phyloP scores from a whole-genome alignment of 352 stramenopile species.

The Achlya hypogyna region DNA sequence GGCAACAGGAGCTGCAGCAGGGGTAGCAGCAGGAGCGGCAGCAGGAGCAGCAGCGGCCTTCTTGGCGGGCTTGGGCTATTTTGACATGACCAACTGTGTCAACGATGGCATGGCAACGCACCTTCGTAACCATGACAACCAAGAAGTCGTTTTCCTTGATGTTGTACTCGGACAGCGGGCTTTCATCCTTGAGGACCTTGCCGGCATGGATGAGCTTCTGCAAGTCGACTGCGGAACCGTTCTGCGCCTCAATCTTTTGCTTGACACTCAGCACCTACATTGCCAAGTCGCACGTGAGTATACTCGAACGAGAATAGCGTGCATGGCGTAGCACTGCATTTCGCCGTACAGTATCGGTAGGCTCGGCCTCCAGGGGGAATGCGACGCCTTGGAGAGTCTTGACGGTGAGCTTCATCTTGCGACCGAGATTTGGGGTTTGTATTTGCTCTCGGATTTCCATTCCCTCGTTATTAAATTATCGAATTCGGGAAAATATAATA shows the following conservation, averaged over 20 bases:
- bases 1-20: conserved; percentile 23
- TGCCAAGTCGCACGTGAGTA: not conserved
- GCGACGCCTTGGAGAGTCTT: conserved; percentile 82
- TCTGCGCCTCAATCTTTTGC: conserved; percentile 62
- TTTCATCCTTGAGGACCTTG: conserved; percentile 85
- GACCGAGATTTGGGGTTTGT: conserved; percentile 16
- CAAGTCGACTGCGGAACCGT: conserved; percentile 57
- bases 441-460: not conserved
- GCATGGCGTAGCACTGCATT: not conserved
- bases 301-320: too few relatives aligned
- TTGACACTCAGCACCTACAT: conserved; percentile 69
- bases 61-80: conserved; percentile 43
- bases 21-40: conserved; percentile 28
- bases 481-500: too few relatives aligned
- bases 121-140: conserved; percentile 84
- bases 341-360: conserved; percentile 46
- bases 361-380: conserved; percentile 63
- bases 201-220: conserved; percentile 84
- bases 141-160: conserved; percentile 85
- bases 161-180: conserved; percentile 66
- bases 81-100: not conserved
- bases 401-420: conserved; percentile 76
- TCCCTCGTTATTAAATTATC: not conserved
- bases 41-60: conserved; percentile 10
- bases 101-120: conserved; percentile 20